Evolutionary conservation across 2,329 filamentous ascomycete genomes (phyloP).

Genomic region (Coccinonectria pachysandricola): DNA sequence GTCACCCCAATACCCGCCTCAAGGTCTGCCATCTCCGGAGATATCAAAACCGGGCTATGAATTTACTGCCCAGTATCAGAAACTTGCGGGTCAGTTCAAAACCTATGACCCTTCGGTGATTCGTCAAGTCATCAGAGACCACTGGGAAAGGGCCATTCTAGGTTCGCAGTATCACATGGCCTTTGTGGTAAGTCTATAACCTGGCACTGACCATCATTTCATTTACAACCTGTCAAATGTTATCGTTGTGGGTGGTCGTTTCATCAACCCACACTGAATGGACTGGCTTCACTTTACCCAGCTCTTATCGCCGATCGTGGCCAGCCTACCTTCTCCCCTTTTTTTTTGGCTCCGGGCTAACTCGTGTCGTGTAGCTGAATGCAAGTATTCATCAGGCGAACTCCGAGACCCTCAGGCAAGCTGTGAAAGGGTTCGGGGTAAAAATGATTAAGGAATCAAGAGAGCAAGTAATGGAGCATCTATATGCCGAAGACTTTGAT

Average conservation of each 20-base stretch:
- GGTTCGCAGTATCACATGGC: slow-evolving; percentile 42
- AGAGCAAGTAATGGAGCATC: slow-evolving; percentile 30
- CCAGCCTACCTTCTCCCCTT: slow-evolving; percentile 1
- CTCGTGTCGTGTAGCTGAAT: slow-evolving; percentile 33
- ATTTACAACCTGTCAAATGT: too few species aligned
- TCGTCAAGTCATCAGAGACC: slow-evolving; percentile 37
- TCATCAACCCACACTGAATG: too few species aligned
- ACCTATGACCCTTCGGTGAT: slow-evolving; percentile 34
- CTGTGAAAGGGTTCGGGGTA: slow-evolving; percentile 35
- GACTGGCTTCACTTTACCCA: too few species aligned
- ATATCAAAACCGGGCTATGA: background rate
- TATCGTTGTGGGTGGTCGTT: too few species aligned
- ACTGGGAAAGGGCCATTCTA: slow-evolving; percentile 38
- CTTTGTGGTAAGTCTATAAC: slow-evolving; percentile 45
- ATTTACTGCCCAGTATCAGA: slow-evolving; percentile 11
- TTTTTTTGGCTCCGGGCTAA: slow-evolving; percentile 13
- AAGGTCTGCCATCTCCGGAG: slow-evolving; percentile 1
- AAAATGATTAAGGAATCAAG: slow-evolving; percentile 32
- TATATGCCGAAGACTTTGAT: slow-evolving; percentile 34
- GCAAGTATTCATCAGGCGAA: slow-evolving; percentile 36
- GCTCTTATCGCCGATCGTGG: too few species aligned
- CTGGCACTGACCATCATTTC: too few species aligned
- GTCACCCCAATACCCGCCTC: background rate
- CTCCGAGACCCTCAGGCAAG: slow-evolving; percentile 25
- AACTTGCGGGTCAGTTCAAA: slow-evolving; percentile 23